These are phyloP conservation scores for Oidium heveae DNA, from an alignment of 2,329 filamentous ascomycete genomes.

Conservation along the genomic window DNA sequence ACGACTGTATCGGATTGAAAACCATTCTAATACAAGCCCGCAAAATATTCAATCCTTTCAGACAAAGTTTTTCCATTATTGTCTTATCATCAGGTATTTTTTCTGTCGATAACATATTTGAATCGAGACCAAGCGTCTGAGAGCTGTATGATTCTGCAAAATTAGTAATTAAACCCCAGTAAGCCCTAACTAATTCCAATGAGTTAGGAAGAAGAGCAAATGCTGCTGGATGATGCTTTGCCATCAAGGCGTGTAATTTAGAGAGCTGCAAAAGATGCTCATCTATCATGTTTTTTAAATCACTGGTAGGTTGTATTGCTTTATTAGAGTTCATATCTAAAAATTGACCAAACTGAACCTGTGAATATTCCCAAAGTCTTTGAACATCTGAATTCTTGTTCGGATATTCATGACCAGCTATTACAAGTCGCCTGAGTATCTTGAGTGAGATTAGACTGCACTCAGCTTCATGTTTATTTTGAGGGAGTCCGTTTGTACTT, in stretches of 20 bases:
- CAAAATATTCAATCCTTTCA: slow-evolving; percentile 63
- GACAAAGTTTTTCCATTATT: slow-evolving; percentile 50
- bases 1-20: slow-evolving; percentile 55
- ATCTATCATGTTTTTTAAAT: slow-evolving; percentile 38
- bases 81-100: slow-evolving; percentile 28
- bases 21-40: slow-evolving; percentile 67
- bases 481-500: slow-evolving; percentile 25
- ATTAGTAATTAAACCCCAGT: slow-evolving; percentile 60
- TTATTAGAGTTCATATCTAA: slow-evolving; percentile 35
- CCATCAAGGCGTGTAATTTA: slow-evolving; percentile 78
- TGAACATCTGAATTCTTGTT: slow-evolving; percentile 52
- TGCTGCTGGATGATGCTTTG: slow-evolving; percentile 50
- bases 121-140: slow-evolving; percentile 16
- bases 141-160: slow-evolving; percentile 49
- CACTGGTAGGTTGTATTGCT: slow-evolving; percentile 23
- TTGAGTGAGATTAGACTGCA: slow-evolving; percentile 62
- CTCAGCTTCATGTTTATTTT: slow-evolving; percentile 27
- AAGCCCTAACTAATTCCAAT: slow-evolving; percentile 49
- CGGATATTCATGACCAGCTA: slow-evolving; percentile 63
- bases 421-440: slow-evolving; percentile 50
- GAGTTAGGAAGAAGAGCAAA: slow-evolving; percentile 66
- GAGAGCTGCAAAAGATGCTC: slow-evolving; percentile 77
- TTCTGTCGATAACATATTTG: slow-evolving; percentile 21
- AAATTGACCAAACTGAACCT: slow-evolving; percentile 54
- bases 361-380: slow-evolving; percentile 57